Evolutionary conservation across 306 rosid genomes (phyloP).

Genomic region (Gynostemma pentaphyllum): DNA sequence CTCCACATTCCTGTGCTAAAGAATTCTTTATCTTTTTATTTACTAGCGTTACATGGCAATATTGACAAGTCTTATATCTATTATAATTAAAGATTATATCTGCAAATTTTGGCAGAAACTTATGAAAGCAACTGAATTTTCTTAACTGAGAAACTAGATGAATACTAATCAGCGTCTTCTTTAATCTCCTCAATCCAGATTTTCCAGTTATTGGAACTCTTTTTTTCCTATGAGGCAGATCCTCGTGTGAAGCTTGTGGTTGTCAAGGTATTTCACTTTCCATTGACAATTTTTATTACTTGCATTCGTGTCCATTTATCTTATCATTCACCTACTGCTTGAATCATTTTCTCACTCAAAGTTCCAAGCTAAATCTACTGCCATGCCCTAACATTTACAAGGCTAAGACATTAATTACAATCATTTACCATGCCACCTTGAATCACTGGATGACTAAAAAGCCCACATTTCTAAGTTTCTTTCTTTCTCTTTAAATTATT

Average conservation of each 20-base stretch:
- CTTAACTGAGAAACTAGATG: background rate
- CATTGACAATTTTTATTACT: background rate
- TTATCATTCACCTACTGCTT: background rate
- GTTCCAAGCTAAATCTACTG: background rate
- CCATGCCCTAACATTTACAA: background rate
- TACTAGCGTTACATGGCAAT: too few species aligned
- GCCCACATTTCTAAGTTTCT: background rate
- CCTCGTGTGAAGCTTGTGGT: slow-evolving; percentile 53
- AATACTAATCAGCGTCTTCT: background rate
- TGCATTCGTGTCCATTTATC: background rate
- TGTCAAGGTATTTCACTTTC: slow-evolving; percentile 45
- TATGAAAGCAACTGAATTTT: background rate
- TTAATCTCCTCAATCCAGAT: slow-evolving; percentile 28
- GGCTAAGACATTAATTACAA: background rate
- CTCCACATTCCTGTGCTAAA: too few species aligned
- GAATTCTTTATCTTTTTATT: too few species aligned
- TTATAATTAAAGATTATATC: too few species aligned
- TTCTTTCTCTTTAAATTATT: background rate
- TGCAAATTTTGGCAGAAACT: background rate
- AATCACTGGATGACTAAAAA: background rate
- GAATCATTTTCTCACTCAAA: background rate
- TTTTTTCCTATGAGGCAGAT: slow-evolving; percentile 44
- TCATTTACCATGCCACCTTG: background rate
- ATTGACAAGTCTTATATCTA: too few species aligned
- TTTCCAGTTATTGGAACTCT: slow-evolving; percentile 48